phyloP scores from a whole-genome alignment of 441 rosid species.

The Adansonia madagascariensis region DNA sequence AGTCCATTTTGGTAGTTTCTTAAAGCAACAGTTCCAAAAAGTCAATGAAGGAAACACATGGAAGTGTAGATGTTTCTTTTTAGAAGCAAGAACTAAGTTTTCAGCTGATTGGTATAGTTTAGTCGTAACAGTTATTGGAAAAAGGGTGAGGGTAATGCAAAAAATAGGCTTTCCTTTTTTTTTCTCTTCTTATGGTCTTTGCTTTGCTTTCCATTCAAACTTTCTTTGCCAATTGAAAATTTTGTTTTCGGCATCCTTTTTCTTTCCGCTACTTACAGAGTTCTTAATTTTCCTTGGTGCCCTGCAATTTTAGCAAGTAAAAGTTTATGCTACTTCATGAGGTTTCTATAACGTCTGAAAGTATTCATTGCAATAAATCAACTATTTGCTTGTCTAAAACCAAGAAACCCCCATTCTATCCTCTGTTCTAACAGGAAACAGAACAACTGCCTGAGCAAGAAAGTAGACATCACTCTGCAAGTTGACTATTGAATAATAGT shows the following conservation, averaged over 20 bases:
- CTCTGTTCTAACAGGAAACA: neutral
- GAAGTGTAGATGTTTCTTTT: conserved; percentile 31
- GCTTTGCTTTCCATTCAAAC: conserved; percentile 7
- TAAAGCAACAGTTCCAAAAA: conserved; percentile 21
- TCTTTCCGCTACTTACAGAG: neutral
- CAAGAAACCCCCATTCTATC: neutral
- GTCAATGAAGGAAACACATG: conserved; percentile 9
- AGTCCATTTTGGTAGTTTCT: conserved; percentile 34
- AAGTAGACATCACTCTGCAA: neutral
- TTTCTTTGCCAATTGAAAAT: conserved; percentile 5
- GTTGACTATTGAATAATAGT: neutral
- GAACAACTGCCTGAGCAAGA: neutral
- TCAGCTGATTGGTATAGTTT: conserved; percentile 28
- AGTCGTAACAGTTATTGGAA: conserved; percentile 26
- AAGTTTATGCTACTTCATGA: neutral
- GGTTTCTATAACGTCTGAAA: neutral
- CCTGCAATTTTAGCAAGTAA: neutral
- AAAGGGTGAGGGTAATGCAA: conserved; percentile 19
- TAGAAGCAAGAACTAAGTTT: conserved; percentile 8
- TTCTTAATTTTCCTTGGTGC: neutral
- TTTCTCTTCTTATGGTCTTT: neutral
- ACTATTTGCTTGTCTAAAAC: neutral
- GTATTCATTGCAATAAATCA: neutral
- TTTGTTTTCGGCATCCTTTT: neutral
- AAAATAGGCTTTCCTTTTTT: neutral